A percentile compares a stretch with the other conserved stretches of the same genome.
Evolutionary conservation across 768 basidiomycete genomes (phyloP).

Genomic region (Mycena chlorophos): DNA sequence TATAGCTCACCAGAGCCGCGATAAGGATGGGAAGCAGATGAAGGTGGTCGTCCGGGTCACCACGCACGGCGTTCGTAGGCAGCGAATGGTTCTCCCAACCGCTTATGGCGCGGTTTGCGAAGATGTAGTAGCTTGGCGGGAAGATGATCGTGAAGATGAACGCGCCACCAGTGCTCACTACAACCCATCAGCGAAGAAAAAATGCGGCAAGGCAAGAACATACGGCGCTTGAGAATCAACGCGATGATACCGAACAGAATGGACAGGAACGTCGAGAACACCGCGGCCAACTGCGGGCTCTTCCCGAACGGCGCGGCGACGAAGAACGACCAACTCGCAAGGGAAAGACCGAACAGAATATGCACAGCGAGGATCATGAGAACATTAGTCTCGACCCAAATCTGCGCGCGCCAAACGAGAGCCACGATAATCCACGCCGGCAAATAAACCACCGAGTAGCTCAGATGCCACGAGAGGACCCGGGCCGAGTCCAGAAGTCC

Average conservation of each 20-base stretch:
- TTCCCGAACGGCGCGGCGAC: slow-evolving; percentile 69
- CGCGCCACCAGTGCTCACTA: slow-evolving; percentile 44
- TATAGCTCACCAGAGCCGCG: slow-evolving; percentile 56
- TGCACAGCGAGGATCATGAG: slow-evolving; percentile 65
- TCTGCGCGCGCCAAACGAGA: slow-evolving; percentile 62
- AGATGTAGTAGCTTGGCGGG: slow-evolving; percentile 76
- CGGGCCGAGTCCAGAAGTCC: slow-evolving; percentile 71
- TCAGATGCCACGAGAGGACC: slow-evolving; percentile 69
- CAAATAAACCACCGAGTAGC: slow-evolving; percentile 65
- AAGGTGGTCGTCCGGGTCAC: slow-evolving; percentile 62
- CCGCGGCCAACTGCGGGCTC: slow-evolving; percentile 70
- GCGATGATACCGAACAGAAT: slow-evolving; percentile 70
- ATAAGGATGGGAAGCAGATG: slow-evolving; percentile 60
- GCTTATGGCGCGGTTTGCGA: slow-evolving; percentile 64
- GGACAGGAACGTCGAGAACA: slow-evolving; percentile 62
- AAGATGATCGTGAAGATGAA: slow-evolving; percentile 70
- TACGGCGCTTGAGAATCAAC: slow-evolving; percentile 43
- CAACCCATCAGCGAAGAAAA: not conserved
- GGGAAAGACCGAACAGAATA: slow-evolving; percentile 62
- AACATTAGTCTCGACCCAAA: slow-evolving; percentile 62
- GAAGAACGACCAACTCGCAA: slow-evolving; percentile 75
- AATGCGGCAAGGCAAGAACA: not conserved
- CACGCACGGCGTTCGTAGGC: slow-evolving; percentile 52
- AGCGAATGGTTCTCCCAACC: slow-evolving; percentile 65
- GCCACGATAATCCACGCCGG: slow-evolving; percentile 75